phyloP scores from a whole-genome alignment of 2,329 filamentous ascomycete genomes.

The Colletotrichum caudatum region DNA sequence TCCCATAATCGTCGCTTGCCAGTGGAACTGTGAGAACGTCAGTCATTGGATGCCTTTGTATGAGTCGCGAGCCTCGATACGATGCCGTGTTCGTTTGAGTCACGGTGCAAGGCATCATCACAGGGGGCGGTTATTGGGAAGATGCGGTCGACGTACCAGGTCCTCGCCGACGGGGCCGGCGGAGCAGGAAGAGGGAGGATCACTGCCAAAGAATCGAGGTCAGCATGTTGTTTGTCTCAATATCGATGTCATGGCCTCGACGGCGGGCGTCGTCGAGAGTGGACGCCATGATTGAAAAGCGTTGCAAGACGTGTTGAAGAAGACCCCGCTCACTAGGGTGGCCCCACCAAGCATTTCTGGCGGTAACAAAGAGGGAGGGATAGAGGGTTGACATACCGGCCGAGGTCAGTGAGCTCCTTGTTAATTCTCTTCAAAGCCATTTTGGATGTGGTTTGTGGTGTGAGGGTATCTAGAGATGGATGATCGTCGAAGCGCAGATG shows the following conservation, averaged over 20 bases:
- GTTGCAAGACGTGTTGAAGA: constrained; percentile 36
- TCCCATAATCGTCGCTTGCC: constrained; percentile 99
- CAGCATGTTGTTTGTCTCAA: constrained; percentile 44
- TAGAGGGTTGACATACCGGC: constrained; percentile 71
- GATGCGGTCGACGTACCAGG: constrained; percentile 76
- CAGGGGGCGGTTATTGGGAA: constrained; percentile 43
- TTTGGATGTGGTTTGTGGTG: constrained; percentile 47
- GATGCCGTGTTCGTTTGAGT: constrained; percentile 45
- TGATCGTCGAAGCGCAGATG: constrained; percentile 36
- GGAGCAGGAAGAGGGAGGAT: constrained; percentile 98
- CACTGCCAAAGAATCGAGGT: constrained; percentile 67
- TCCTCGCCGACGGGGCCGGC: constrained; percentile 97
- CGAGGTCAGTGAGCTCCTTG: constrained; percentile 92
- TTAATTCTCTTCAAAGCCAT: constrained; percentile 96
- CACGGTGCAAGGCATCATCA: constrained; percentile 35
- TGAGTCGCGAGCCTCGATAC: not conserved
- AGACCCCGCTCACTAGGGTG: constrained; percentile 53
- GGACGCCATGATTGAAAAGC: constrained; percentile 17
- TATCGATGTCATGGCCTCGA: not conserved
- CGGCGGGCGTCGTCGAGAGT: constrained; percentile 3
- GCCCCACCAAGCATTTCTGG: constrained; percentile 53
- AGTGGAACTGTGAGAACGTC: constrained; percentile 82
- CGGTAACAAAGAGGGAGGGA: constrained; percentile 44
- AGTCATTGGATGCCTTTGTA: constrained; percentile 28
- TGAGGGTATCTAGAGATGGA: constrained; percentile 43